Conservation (phyloP, 441 rosid species). For the Codiaeum variegatum region DNA sequence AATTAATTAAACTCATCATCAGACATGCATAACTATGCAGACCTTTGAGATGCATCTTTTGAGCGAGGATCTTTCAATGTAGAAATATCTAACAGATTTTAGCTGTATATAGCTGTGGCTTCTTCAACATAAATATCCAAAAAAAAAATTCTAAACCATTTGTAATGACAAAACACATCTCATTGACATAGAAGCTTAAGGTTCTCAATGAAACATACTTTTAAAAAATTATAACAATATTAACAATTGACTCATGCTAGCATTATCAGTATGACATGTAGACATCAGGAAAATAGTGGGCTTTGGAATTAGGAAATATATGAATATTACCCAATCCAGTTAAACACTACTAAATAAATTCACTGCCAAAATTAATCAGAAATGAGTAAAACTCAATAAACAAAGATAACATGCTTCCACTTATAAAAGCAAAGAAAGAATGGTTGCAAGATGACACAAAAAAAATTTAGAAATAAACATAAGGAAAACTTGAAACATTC, state of each 20-base stretch:
- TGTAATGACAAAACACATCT: conserved; percentile 27
- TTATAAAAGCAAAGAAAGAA: conserved; percentile 5
- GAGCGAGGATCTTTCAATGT: conserved; percentile 73
- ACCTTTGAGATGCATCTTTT: conserved; percentile 87
- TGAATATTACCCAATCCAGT: not conserved
- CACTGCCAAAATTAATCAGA: not conserved
- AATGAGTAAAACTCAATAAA: not conserved
- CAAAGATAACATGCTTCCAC: conserved; percentile 12
- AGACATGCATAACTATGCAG: not conserved
- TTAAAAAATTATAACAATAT: not conserved
- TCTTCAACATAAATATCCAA: conserved; percentile 75
- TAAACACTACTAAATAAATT: not conserved
- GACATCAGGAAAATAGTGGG: not conserved
- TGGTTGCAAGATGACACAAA: conserved; percentile 4
- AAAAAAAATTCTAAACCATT: conserved; percentile 72
- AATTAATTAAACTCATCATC: not conserved
- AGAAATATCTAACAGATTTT: conserved; percentile 65
- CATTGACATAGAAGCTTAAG: not conserved
- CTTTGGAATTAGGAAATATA: not conserved
- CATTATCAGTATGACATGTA: not conserved
- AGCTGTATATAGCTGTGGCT: conserved; percentile 73
- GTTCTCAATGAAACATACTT: not conserved
- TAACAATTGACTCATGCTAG: not conserved
- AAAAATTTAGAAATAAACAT: conserved; percentile 1
- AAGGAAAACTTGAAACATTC: conserved; percentile 4